A percentile compares a stretch with the other conserved stretches of the same genome.
Conservation (phyloP, 129 eudicot genomes). For the Calendula officinalis region DNA sequence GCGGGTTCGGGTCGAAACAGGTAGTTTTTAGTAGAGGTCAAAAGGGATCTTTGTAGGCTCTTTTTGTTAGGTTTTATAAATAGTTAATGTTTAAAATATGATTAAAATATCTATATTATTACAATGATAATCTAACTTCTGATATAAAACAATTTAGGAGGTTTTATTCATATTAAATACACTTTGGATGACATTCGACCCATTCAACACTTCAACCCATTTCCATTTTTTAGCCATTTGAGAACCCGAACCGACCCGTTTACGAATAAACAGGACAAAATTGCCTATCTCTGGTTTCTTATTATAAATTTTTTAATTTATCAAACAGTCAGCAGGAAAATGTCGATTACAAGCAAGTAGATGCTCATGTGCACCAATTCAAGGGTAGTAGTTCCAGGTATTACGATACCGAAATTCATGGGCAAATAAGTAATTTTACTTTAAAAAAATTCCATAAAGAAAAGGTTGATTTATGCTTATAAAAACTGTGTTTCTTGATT, state of each 20-base stretch:
- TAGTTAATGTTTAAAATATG: too few species aligned
- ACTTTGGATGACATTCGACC: not conserved
- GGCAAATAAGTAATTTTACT: not conserved
- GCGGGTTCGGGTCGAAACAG: not conserved
- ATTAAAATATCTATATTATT: too few species aligned
- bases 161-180: too few species aligned
- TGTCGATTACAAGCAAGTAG: conserved; percentile 76
- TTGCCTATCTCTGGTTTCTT: not conserved
- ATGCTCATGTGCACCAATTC: conserved; percentile 85
- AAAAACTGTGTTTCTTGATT: conserved; percentile 22
- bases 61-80: not conserved
- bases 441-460: not conserved
- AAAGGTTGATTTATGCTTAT: conserved; percentile 6
- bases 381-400: conserved; percentile 96
- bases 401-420: not conserved
- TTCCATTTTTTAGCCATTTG: not conserved
- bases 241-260: not conserved
- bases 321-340: conserved; percentile 55
- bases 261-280: not conserved
- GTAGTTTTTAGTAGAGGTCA: not conserved
- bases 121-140: too few species aligned
- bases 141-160: too few species aligned
- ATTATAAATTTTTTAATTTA: not conserved
- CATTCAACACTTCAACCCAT: not conserved
- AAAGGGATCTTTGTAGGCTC: not conserved